Base-by-base conservation (phyloP, 202 grass and related monocot species). In the Bolboschoenoplectus hybrid region DNA sequence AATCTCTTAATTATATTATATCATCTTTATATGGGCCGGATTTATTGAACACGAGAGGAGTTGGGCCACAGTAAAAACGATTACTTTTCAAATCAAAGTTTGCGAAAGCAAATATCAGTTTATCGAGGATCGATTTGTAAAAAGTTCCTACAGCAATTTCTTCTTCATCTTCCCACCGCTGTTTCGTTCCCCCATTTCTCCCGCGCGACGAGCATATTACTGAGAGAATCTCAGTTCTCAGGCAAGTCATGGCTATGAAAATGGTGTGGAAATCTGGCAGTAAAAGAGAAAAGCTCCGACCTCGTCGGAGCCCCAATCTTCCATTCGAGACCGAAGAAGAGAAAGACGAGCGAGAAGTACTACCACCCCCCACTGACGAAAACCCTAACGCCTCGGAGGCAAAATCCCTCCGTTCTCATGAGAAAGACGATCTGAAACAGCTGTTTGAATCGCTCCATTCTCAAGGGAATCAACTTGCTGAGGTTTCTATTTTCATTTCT, bases 381-480 rank as follows among this genome's bases (percentile, higher is more conserved):
- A 71, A 84, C 16, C 34, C 82, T 57, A 20, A 57, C 52, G 7
- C 35, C 10, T 75, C 72, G 19, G 47, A 47, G 20, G 26, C 1
- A 5, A 13, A 36, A 32, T 67, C 61, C 26, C 43, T 67, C 2
- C 32, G 57, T 84, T 84, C 64, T 12, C 45, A 43, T 51, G 84
- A 80, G 72, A 79, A 74, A 12, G 70, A 80, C 44, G 70, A 86
- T 71, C 34, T 67, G 6, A 69, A 57, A 57, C 45, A 40, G 35
- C 46, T 84, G 9, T 50, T 70, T 35, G 84, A 89, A 12, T 94
- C 83, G 5, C 89, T 94, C 57, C 86, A 87, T 41, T 58, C 53
- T 41, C 87, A 89, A 58, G 94, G 91, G 74, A 53, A 94, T 84
- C 93, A 82, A 38, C 80, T 94, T 45, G 94, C 94, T 0, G 94